Conservation (phyloP, 768 basidiomycete species). For the Saitozyma podzolica region DNA sequence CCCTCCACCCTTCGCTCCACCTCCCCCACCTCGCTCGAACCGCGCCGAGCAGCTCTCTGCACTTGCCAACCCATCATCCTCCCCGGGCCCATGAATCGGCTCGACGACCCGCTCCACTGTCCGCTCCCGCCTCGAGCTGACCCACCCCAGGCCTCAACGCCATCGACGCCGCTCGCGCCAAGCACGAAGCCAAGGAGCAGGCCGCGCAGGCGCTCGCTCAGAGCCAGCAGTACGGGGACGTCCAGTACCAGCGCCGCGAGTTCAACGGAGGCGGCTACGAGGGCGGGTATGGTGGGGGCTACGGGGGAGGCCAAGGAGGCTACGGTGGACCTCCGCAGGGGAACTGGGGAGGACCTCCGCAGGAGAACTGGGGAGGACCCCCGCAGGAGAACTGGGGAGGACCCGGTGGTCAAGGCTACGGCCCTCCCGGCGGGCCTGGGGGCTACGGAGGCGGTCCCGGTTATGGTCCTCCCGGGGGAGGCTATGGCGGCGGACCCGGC, state of each 20-base stretch:
- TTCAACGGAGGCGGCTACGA: not conserved
- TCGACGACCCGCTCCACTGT: too few relatives aligned
- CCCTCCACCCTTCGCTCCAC: too few relatives aligned
- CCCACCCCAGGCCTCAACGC: slow-evolving; percentile 5
- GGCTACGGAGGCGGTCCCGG: not conserved
- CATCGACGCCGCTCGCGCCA: slow-evolving; percentile 19
- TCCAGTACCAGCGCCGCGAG: slow-evolving; percentile 6
- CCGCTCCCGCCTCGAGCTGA: too few relatives aligned
- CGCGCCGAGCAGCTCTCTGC: not conserved
- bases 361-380: slow-evolving; percentile 9
- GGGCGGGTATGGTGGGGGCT: not conserved
- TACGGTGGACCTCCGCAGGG: not conserved
- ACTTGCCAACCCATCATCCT: too few relatives aligned
- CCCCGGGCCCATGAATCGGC: too few relatives aligned
- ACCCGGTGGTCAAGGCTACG: not conserved
- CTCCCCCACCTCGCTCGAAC: not conserved
- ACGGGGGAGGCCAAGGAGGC: slow-evolving; percentile 3
- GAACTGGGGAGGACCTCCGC: not conserved
- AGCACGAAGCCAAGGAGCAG: slow-evolving; percentile 18
- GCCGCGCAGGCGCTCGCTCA: slow-evolving; percentile 16
- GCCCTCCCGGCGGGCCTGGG: not conserved
- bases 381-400: slow-evolving; percentile 2
- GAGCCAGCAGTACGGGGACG: slow-evolving; percentile 5
- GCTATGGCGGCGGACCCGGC: slow-evolving; percentile 14
- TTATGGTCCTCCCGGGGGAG: slow-evolving; percentile 1